Conservation (phyloP, 768 basidiomycete genomes). For the Suillus subalutaceus region DNA sequence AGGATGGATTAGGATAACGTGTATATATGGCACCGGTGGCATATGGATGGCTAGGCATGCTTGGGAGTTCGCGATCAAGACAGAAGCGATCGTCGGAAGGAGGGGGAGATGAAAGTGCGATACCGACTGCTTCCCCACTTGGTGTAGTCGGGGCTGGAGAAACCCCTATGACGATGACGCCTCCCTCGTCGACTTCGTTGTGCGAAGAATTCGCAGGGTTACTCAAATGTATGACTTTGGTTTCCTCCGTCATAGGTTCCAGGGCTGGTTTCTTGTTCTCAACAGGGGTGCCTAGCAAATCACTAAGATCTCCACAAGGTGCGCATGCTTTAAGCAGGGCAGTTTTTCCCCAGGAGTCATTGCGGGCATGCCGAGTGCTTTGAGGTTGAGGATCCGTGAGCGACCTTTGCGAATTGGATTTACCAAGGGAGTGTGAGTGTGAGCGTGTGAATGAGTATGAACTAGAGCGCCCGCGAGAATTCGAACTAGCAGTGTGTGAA, state of each 20-base stretch:
- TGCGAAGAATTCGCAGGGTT: neutral
- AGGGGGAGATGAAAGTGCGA: slow-evolving; percentile 46
- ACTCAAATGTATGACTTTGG: slow-evolving; percentile 19
- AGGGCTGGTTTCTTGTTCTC: slow-evolving; percentile 21
- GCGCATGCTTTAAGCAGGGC: slow-evolving; percentile 40
- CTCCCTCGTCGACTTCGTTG: slow-evolving; percentile 3
- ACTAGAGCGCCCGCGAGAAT: slow-evolving; percentile 21
- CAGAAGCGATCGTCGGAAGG: slow-evolving; percentile 22
- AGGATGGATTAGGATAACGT: slow-evolving; percentile 11
- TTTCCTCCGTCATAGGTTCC: slow-evolving; percentile 26
- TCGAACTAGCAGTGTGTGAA: slow-evolving; percentile 23
- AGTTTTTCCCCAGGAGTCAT: slow-evolving; percentile 41
- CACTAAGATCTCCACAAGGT: slow-evolving; percentile 29
- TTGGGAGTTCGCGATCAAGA: slow-evolving; percentile 19
- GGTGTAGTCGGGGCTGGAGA: slow-evolving; percentile 36
- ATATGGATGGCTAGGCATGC: slow-evolving; percentile 39
- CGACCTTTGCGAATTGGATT: slow-evolving; percentile 36
- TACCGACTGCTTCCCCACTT: slow-evolving; percentile 38
- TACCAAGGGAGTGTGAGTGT: slow-evolving; percentile 41
- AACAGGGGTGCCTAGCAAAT: slow-evolving; percentile 27
- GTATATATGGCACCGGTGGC: slow-evolving; percentile 30
- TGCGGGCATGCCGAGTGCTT: slow-evolving; percentile 35
- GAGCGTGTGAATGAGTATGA: slow-evolving; percentile 34
- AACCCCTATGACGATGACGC: slow-evolving; percentile 16
- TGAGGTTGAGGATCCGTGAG: slow-evolving; percentile 20